Base-by-base conservation (phyloP, 352 stramenopile species). In the Pythium oligandrum region DNA sequence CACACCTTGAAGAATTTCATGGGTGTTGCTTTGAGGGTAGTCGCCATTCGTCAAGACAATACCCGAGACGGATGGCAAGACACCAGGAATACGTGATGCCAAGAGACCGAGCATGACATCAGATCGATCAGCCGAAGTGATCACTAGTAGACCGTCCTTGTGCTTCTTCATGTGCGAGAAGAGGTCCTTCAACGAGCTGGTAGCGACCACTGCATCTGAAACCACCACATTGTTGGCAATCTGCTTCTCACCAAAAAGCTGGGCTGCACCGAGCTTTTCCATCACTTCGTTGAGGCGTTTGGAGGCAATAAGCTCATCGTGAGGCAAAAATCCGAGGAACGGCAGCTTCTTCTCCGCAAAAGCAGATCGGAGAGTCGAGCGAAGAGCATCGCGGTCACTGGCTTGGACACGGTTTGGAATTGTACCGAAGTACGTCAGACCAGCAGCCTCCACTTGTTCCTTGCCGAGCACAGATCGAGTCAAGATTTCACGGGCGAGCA, bases 21-120 rank as follows among this genome's bases (percentile, higher is more conserved):
- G 72, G 6, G 71, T 81, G 62, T 91, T 84, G 63, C 72, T 82
- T 54, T 87, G 72, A 3, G 81, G 81, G 53, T 86, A 86, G 55
- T 80, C 78, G 34, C 81, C 81, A 48, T 91, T 91, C 4, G 81
- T 91, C 32, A 91, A 54, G 38, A 91, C 66, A 44, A 91, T 88
- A 7, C 69, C 81, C 8, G 81, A 72, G 5, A 91, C 69, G 39
- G 78, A 83, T 3, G 81, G 81, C 7, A 91, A 53, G 26, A 88
- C 73, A 3, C 78, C 78, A 3, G 81, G 78, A 32, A 91, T 70
- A 17, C 78, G 76, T 11, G 78, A 89, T 3, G 63, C 81, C 48
- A 91, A 69, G 1, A 91, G 55, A 9, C 81, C 81, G 2, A 91
- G 59, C 61, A 91, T 70, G 8, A 91, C 64, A 53, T 91, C 81